Evolutionary conservation across 306 rosid species (phyloP), one percentile per base, ranked within the genome.

Genomic region (Castanea crenata): DNA sequence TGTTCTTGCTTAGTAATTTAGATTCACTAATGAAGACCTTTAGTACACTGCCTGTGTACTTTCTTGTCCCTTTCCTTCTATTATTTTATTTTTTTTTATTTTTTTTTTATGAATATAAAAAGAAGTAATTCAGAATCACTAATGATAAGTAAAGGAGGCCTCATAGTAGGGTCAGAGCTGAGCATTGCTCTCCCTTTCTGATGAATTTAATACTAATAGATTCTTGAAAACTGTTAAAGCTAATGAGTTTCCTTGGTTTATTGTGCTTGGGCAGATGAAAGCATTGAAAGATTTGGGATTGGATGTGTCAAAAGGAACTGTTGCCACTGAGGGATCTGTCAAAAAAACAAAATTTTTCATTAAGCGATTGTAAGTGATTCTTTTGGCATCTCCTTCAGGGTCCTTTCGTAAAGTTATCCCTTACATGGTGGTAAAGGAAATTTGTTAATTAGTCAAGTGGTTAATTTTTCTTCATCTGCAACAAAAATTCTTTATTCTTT

Each of bases 241-340:
- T 83, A 59, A 69, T 79, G 25, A 55, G 56, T 79, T 70, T 11
- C 73, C 63, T 76, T 82, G 74, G 64, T 69, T 58, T 83, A 72
- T 62, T 78, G 56, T 79, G 70, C 76, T 81, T 74, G 74, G 79
- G 85, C 89, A 95, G 97, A 93, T 95, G 86, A 95, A 87, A 77
- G 96, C 98, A 76, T 80, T 95, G 61, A 91, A 90, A 76, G 92
- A 91, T 76, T 81, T 95, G 91, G 99, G 98, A 74, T 78, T 95
- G 96, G 96, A 88, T 74, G 98, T 93, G 69, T 85, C 91, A n/a
- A 95, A 93, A 88, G 99, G 96, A 84, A 91, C 89, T 34, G 93
- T 95, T 87, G 72, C 84, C 55, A 91, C 97, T 4, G 96, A 95
- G 83, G 96, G 98, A 69, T 72, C 86, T 6, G 91, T 87, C 61